Evolutionary conservation across 768 basidiomycete genomes (phyloP).

Genomic region (Leccinum longicurvipes): DNA sequence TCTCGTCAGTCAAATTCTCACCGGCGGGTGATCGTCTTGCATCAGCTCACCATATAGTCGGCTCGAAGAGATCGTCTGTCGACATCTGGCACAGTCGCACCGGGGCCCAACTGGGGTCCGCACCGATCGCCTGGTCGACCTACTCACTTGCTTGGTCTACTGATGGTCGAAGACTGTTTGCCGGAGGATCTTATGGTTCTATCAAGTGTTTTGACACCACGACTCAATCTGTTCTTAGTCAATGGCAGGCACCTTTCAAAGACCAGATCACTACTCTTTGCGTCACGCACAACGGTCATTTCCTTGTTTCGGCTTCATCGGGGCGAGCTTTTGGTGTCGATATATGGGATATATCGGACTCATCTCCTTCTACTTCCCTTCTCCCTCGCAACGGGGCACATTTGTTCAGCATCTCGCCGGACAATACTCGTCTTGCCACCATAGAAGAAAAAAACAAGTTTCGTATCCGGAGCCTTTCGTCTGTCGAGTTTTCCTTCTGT

Average conservation of each 20-base stretch:
- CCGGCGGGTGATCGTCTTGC: slow-evolving; percentile 12
- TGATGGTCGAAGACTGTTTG: slow-evolving; percentile 14
- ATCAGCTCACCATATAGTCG: neutral
- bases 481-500: neutral
- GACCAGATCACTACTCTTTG: slow-evolving; percentile 8
- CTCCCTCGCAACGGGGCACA: neutral
- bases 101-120: slow-evolving; percentile 1
- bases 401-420: slow-evolving; percentile 1
- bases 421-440: slow-evolving; percentile 3
- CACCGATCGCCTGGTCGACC: neutral
- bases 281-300: neutral
- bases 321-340: slow-evolving; percentile 3
- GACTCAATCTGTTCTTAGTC: neutral
- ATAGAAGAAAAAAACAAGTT: neutral
- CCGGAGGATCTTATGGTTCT: slow-evolving; percentile 8
- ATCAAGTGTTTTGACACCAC: slow-evolving; percentile 11
- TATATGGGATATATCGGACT: slow-evolving; percentile 11
- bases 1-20: slow-evolving; percentile 18
- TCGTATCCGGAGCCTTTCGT: neutral
- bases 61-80: neutral
- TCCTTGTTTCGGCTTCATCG: slow-evolving; percentile 11
- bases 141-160: slow-evolving; percentile 16
- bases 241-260: neutral
- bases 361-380: neutral
- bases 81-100: slow-evolving; percentile 15